phyloP scores from a whole-genome alignment of 345 rosid species.

The Atalantia buxifolia region DNA sequence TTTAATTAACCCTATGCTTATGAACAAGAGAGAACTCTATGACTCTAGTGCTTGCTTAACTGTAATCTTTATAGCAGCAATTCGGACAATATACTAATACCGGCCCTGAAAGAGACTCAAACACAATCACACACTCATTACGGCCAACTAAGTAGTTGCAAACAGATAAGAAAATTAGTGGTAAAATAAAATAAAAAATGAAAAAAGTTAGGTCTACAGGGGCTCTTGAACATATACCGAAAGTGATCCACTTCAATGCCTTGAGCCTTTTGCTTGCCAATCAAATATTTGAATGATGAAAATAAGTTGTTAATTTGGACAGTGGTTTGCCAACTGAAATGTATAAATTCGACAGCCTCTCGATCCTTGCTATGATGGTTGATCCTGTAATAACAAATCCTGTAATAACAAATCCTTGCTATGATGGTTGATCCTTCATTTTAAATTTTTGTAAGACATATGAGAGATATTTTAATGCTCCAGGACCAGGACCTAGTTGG shows the following conservation, averaged over 20 bases:
- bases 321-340: not conserved
- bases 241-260: not conserved
- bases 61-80: no score
- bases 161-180: not conserved
- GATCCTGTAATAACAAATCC: not conserved
- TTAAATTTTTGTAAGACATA: not conserved
- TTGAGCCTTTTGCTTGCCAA: not conserved
- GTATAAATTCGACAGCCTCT: not conserved
- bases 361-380: not conserved
- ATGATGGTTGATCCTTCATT: not conserved
- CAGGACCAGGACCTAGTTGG: no score
- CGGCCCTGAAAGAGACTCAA: not conserved
- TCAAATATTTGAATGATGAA: not conserved
- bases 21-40: not conserved
- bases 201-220: not conserved
- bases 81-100: not conserved
- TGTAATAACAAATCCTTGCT: not conserved
- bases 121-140: not conserved
- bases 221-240: not conserved
- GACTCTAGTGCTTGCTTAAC: not conserved
- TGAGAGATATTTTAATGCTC: not conserved
- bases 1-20: no score
- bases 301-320: not conserved
- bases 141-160: not conserved
- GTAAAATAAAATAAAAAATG: not conserved